These are phyloP conservation scores for Takakia lepidozioides DNA, from an alignment of 225 moss, liverwort and hornwort genomes.

Conservation along the genomic window DNA sequence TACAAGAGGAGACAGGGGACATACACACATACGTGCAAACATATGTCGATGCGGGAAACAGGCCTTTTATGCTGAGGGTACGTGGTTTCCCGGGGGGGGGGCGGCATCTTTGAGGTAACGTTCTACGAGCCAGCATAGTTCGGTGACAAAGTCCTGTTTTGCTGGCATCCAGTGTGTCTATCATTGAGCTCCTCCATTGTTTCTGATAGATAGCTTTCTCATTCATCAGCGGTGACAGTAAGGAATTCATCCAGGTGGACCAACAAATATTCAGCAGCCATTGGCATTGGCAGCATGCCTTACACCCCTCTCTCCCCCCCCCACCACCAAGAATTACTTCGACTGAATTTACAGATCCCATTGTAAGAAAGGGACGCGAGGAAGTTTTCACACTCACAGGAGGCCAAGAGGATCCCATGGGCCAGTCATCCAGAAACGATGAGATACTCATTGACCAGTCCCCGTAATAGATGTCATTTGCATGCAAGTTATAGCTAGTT, in stretches of 20 bases:
- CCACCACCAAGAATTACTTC: neutral
- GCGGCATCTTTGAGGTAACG: no score
- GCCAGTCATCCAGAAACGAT: no score
- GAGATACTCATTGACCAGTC: no score
- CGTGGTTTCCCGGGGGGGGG: no score
- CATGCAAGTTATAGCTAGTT: no score
- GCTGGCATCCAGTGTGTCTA: constrained; percentile 47
- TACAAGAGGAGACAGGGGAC: constrained; percentile 6
- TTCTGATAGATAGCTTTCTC: constrained; percentile 26
- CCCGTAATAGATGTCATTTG: no score
- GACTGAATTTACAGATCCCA: no score
- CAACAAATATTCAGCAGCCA: constrained; percentile 37
- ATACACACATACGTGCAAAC: constrained; percentile 60
- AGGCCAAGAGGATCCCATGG: no score
- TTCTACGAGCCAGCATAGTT: no score
- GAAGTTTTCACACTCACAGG: no score
- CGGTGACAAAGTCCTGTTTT: constrained; percentile 56
- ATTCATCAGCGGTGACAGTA: constrained; percentile 33
- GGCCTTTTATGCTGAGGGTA: no score
- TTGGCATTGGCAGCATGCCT: constrained; percentile 34
- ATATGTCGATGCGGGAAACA: constrained; percentile 46
- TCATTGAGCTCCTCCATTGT: constrained; percentile 45
- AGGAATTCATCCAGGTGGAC: constrained; percentile 50
- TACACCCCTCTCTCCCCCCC: constrained; percentile 1
- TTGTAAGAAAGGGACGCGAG: no score